Evolutionary conservation across 768 basidiomycete species (phyloP).

Genomic region (Boletus bicolor): DNA sequence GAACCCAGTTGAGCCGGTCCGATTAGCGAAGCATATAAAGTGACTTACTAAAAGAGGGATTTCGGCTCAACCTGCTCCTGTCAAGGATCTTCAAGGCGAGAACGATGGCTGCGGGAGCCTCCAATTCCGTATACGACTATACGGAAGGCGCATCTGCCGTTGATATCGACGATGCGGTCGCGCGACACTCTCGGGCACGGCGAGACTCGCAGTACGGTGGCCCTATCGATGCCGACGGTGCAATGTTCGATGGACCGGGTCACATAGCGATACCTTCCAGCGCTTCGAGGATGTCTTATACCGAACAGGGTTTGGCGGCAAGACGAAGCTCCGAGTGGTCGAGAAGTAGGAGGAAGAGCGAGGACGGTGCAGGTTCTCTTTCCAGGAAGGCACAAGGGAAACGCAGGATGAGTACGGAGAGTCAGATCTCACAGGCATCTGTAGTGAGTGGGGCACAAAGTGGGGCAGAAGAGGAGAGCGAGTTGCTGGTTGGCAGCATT

Average conservation of each 20-base stretch:
- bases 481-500: slow-evolving; percentile 26
- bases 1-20: not conserved
- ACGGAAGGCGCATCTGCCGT: slow-evolving; percentile 81
- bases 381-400: slow-evolving; percentile 30
- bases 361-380: slow-evolving; percentile 36
- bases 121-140: slow-evolving; percentile 52
- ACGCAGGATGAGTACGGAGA: slow-evolving; percentile 47
- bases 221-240: slow-evolving; percentile 51
- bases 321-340: slow-evolving; percentile 57
- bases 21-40: not conserved
- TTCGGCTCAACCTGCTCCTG: not conserved
- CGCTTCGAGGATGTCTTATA: slow-evolving; percentile 72
- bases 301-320: slow-evolving; percentile 38
- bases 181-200: slow-evolving; percentile 48
- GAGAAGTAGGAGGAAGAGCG: slow-evolving; percentile 48
- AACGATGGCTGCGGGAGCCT: slow-evolving; percentile 16
- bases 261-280: slow-evolving; percentile 71
- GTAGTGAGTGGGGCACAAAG: slow-evolving; percentile 37
- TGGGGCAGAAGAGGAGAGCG: slow-evolving; percentile 37
- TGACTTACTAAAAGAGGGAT: slow-evolving; percentile 12
- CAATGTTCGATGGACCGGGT: slow-evolving; percentile 74
- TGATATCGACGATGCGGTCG: slow-evolving; percentile 66
- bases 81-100: not conserved
- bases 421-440: slow-evolving; percentile 37
- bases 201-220: slow-evolving; percentile 63